phyloP scores from a whole-genome alignment of 73 alveolate species.

The Paramecium caudatum region DNA sequence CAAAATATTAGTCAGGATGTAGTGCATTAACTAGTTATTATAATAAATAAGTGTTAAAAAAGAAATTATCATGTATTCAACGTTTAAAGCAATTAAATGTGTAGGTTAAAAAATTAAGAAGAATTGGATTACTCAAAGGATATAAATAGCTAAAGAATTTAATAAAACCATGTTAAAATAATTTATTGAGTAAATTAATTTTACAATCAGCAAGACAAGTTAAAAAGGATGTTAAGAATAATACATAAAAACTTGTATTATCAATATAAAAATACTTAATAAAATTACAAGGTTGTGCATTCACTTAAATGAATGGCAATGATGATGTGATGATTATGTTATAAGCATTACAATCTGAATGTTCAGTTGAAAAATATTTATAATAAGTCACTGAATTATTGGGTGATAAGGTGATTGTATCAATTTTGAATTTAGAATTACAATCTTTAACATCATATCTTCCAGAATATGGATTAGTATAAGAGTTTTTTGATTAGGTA shows the following conservation, averaged over 20 bases:
- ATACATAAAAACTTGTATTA: not conserved
- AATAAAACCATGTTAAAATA: too few relatives aligned
- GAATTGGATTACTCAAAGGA: too few relatives aligned
- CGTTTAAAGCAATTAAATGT: too few relatives aligned
- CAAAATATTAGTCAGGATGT: not conserved
- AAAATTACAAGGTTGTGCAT: not conserved
- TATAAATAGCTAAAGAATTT: too few relatives aligned
- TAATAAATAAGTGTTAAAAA: too few relatives aligned
- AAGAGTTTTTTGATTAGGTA: slow-evolving; percentile 49
- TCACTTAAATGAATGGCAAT: not conserved
- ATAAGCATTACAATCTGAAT: slow-evolving; percentile 45
- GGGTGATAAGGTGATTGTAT: slow-evolving; percentile 40
- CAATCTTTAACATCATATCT: not conserved
- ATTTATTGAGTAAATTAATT: not conserved
- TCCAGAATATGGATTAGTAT: slow-evolving; percentile 28
- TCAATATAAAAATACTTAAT: not conserved
- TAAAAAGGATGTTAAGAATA: not conserved
- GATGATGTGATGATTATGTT: slow-evolving; percentile 52
- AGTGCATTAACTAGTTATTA: not conserved
- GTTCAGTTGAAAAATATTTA: slow-evolving; percentile 14
- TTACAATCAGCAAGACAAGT: slow-evolving; percentile 26
- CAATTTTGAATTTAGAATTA: not conserved
- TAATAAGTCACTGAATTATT: not conserved
- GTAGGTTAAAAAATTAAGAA: too few relatives aligned
- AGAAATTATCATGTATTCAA: too few relatives aligned